Base-by-base conservation (phyloP, 257 asterid species). In the Agastache rugosa region DNA sequence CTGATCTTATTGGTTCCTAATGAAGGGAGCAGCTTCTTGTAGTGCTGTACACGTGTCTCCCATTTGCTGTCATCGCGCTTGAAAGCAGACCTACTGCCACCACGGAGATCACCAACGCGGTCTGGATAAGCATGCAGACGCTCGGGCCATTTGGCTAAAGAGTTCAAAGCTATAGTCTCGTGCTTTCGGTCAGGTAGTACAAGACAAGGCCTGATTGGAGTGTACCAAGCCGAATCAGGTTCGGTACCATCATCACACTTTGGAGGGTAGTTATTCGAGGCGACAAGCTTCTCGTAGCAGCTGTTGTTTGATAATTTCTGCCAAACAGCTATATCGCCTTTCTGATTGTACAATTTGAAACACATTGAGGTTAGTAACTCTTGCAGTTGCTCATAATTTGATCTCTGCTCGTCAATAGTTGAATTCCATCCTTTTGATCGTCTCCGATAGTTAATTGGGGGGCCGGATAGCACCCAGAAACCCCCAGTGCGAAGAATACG, bases 401-500 rank as follows among this genome's bases (percentile, higher is more conserved):
- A 53, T 56, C 71, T 79, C 70, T 84, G 86, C 27, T 80, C 91
- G 17, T 82, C 88, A 6, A 83, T 75, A 11, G 90, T 87, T 11
- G 90, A 80, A 67, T 87, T 83, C 93, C 93, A 87, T 48, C 93
- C 93, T 72, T 61, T 81, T 85, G 87, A 82, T 41, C 85, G 85
- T 12, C 75, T 72, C 67, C 77, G 53, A 31, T 84, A 86, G 61
- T 86, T 87, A 9, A 87, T 78, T 3, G 93, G 90, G 7, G 90
- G 93, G 11, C 93, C 90, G 1, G 93, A 87, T 15, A 87, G 88
- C 16, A 80, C 88, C 93, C 93, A 85, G 78, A 85, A 87, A 45
- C 93, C 93, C 11, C 79, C 87, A 0, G 89, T 83, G 5, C 90
- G 84, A 67, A 87, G 81, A 45, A 87, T 82, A 59, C 93, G 90